Base-by-base conservation (phyloP, 495 filamentous ascomycete species). In the Penicillium herquei region DNA sequence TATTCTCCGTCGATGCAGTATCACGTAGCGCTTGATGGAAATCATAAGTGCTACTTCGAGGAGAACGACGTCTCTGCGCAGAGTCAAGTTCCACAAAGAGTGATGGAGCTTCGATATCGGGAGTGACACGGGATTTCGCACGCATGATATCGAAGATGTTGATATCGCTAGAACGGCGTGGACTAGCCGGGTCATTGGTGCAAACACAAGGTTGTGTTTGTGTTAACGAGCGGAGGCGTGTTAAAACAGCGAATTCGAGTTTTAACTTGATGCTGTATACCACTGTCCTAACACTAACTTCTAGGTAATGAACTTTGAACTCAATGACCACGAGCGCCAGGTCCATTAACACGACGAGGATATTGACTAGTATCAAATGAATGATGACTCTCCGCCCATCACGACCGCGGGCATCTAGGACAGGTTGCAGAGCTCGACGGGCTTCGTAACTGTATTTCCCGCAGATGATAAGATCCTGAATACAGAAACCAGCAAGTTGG, bases 231-330 rank as follows among this genome's bases (percentile, higher is more conserved):
- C 57, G 62, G 1, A 68, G 57, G 14, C 51, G 55, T 6, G 43
- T 57, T 13, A 87, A 70, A 7, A 84, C 74, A 16, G 67, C 70
- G 55, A 84, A 85, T 61, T 87, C 84, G 26, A 87, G 69, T 61
- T 85, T 85, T 14, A 87, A 71, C 58, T 87, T 86, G 61, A 85
- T 67, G 55, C 76, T 78, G 70, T 86, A 86, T 0, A 83, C 70
- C 17, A 79, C 8, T 67, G 74, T 61, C 80, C 81, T 56, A 78
- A 67, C 17, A 73, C 75, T 30, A 74, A 78, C 64, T 80, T 73
- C 14, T 73, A 71, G 40, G 66, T 65, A 81, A 30, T 78, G 63
- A 8, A 71, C 62, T 40, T 65, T 61, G 46, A 77, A 84, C 56
- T 84, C 79, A 7, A 79, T 63, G 9, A 69, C 66, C n/a, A 86